Evolutionary conservation across 2,329 filamentous ascomycete genomes (phyloP).

Genomic region (Paecilomyces sp.): DNA sequence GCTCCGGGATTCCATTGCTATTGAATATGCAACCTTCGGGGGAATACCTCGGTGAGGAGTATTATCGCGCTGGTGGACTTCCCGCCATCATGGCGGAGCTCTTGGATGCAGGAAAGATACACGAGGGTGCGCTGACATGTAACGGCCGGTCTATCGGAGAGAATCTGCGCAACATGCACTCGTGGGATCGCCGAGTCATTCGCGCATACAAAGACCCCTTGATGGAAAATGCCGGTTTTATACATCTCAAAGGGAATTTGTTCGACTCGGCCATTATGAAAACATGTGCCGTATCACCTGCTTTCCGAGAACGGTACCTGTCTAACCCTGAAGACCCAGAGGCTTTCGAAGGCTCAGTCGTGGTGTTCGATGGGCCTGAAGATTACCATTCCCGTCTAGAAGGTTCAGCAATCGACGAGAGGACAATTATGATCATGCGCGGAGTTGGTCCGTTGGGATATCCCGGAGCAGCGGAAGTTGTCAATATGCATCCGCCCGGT

Average conservation of each 20-base stretch:
- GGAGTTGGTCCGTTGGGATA: conserved; percentile 45
- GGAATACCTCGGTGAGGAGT: conserved; percentile 48
- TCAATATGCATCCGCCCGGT: conserved; percentile 46
- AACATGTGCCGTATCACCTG: conserved; percentile 43
- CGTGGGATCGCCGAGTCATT: conserved; percentile 46
- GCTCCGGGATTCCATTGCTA: conserved; percentile 44
- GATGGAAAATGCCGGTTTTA: conserved; percentile 45
- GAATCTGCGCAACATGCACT: conserved; percentile 38
- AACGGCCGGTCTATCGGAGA: conserved; percentile 41
- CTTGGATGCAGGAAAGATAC: conserved; percentile 41
- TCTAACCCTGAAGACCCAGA: conserved; percentile 40
- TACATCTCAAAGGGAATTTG: conserved; percentile 43
- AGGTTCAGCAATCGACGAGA: conserved; percentile 31
- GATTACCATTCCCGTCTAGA: conserved; percentile 42
- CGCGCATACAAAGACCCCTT: conserved; percentile 39
- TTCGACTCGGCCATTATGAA: conserved; percentile 50
- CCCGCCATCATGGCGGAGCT: conserved; percentile 49
- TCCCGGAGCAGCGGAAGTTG: conserved; percentile 46
- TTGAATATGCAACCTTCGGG: conserved; percentile 51
- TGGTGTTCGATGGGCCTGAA: conserved; percentile 47
- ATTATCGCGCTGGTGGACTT: conserved; percentile 47
- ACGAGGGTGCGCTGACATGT: conserved; percentile 37
- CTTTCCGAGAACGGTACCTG: conserved; percentile 39
- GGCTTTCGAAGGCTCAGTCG: conserved; percentile 42
- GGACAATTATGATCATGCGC: conserved; percentile 44